Conservation (phyloP, 257 asterid species). For the Nicotiana tabacum region DNA sequence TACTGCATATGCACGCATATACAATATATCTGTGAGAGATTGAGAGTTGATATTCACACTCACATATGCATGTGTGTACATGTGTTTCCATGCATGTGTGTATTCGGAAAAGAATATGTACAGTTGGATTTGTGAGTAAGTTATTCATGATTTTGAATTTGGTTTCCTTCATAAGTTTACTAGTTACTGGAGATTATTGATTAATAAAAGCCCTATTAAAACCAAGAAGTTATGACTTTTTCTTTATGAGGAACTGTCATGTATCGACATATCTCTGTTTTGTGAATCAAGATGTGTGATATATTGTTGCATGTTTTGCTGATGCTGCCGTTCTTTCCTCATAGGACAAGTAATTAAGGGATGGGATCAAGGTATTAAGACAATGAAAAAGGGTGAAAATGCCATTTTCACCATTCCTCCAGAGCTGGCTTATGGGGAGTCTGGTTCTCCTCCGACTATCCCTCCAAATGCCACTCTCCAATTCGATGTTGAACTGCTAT, state of each 20-base stretch:
- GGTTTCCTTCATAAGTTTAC: not conserved
- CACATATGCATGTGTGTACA: not conserved
- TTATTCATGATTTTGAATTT: not conserved
- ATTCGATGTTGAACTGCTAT: conserved; percentile 54
- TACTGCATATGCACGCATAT: too few species aligned
- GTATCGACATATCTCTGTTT: not conserved
- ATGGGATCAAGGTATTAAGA: conserved; percentile 58
- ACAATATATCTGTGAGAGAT: not conserved
- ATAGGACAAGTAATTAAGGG: conserved; percentile 58
- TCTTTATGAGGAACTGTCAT: not conserved
- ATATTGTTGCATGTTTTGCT: not conserved
- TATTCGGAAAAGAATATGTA: not conserved
- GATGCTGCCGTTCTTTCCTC: not conserved
- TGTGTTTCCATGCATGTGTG: not conserved
- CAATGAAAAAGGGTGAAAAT: conserved; percentile 66
- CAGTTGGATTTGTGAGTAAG: not conserved
- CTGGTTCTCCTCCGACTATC: conserved; percentile 60
- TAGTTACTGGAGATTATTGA: not conserved
- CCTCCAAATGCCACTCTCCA: conserved; percentile 54
- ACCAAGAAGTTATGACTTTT: not conserved
- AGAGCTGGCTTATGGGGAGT: conserved; percentile 48
- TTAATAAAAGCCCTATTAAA: not conserved
- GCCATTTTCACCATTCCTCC: conserved; percentile 54
- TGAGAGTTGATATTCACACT: not conserved
- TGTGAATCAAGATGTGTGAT: not conserved